Percentiles rank a stretch among this genome's conserved stretches.
phyloP scores from a whole-genome alignment of 805 yeast genomes.

The Ogataea pignaliae region DNA sequence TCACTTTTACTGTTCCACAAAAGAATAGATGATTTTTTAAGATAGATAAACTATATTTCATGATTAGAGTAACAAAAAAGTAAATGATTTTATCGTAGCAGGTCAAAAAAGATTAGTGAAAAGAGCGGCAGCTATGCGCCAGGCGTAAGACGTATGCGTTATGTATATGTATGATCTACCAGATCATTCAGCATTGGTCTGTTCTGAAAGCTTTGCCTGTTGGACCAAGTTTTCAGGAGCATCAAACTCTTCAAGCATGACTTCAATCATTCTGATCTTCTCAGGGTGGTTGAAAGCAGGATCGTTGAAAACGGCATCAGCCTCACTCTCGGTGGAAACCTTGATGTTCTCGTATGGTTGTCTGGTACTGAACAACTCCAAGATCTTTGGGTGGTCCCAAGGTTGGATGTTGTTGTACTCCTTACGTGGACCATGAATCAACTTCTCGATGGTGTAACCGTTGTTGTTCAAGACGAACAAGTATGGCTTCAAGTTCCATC shows the following conservation, averaged over 20 bases:
- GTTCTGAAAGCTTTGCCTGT: constrained; percentile 48
- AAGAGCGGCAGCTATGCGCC: no score
- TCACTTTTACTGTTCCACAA: no score
- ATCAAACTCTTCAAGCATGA: constrained; percentile 58
- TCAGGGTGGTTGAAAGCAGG: constrained; percentile 43
- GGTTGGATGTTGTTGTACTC: constrained; percentile 56
- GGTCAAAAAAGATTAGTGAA: no score
- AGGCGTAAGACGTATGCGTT: no score
- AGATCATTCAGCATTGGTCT: constrained; percentile 12
- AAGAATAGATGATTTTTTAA: no score
- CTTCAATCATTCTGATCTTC: constrained; percentile 56
- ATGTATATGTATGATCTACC: no score
- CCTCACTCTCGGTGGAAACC: constrained; percentile 51
- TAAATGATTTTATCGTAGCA: no score
- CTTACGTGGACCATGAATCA: constrained; percentile 61
- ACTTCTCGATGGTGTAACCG: constrained; percentile 73
- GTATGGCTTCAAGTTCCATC: constrained; percentile 65
- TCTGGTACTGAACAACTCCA: constrained; percentile 54
- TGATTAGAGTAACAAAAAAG: no score
- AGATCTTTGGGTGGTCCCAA: constrained; percentile 53
- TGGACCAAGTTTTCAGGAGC: constrained; percentile 57
- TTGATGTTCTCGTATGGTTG: constrained; percentile 44
- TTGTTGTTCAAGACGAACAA: constrained; percentile 65
- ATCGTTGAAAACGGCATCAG: constrained; percentile 41
- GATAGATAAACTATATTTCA: no score